Percentiles rank a stretch among this genome's conserved stretches.
phyloP scores from a whole-genome alignment of 345 rosid species.

The Raphanus sativus region DNA sequence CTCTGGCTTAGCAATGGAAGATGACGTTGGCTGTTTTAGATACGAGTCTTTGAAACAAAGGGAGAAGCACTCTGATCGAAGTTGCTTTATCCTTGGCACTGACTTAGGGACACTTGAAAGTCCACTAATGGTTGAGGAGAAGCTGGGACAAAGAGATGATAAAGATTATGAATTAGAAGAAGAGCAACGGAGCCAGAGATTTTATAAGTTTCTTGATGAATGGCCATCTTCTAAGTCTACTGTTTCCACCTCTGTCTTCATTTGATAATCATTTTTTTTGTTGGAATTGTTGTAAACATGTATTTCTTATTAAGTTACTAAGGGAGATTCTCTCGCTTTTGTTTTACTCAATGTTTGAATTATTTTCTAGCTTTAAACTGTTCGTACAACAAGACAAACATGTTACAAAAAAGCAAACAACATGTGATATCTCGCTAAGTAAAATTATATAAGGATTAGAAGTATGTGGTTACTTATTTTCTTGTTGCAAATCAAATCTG shows the following conservation, averaged over 20 bases:
- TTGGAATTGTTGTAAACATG: neutral
- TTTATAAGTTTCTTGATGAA: slow-evolving; percentile 88
- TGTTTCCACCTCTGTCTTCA: slow-evolving; percentile 28
- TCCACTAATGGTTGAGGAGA: slow-evolving; percentile 42
- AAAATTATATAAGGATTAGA: neutral
- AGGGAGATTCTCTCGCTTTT: neutral
- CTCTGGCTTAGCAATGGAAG: slow-evolving; percentile 59
- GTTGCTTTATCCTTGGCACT: slow-evolving; percentile 41
- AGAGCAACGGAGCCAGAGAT: slow-evolving; percentile 60
- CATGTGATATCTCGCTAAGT: neutral
- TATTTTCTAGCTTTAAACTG: neutral
- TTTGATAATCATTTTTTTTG: slow-evolving; percentile 17
- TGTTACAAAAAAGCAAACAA: neutral
- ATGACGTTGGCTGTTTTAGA: slow-evolving; percentile 51
- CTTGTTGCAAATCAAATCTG: neutral
- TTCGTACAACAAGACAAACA: neutral
- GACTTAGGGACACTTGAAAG: slow-evolving; percentile 39
- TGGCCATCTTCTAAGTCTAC: slow-evolving; percentile 53
- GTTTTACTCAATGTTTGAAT: neutral
- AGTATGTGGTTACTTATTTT: neutral
- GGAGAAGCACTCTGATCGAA: slow-evolving; percentile 42
- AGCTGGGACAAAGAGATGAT: slow-evolving; percentile 21
- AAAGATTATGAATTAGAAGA: slow-evolving; percentile 33
- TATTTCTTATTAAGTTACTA: slow-evolving; percentile 11
- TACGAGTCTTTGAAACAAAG: slow-evolving; percentile 60